Evolutionary conservation across 305 asterid species (phyloP).

Genomic region (Solanum chacoense): DNA sequence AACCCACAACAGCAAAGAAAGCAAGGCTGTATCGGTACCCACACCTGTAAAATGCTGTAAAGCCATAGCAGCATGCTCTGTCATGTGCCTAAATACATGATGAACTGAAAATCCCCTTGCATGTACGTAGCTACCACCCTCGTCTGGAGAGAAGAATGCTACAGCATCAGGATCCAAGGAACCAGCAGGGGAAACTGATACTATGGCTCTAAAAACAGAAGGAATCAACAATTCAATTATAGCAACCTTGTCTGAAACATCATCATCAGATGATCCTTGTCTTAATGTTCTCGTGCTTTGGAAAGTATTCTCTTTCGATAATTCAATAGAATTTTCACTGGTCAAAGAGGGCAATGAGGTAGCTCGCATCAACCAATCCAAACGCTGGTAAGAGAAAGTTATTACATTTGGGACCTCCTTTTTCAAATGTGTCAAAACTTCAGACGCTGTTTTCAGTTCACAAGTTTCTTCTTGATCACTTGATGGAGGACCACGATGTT

Average conservation of each 20-base stretch:
- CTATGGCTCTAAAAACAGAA: slow-evolving; percentile 63
- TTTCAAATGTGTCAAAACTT: slow-evolving; percentile 50
- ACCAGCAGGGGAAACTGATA: slow-evolving; percentile 86
- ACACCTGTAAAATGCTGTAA: slow-evolving; percentile 57
- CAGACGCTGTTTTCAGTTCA: slow-evolving; percentile 50
- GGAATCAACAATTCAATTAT: slow-evolving; percentile 74
- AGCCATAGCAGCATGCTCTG: slow-evolving; percentile 94
- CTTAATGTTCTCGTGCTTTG: slow-evolving; percentile 43
- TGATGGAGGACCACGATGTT: slow-evolving; percentile 34
- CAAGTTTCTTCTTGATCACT: slow-evolving; percentile 41
- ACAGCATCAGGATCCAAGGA: slow-evolving; percentile 76
- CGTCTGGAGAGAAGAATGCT: slow-evolving; percentile 90
- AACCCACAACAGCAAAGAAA: slow-evolving; percentile 58
- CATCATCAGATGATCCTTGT: slow-evolving; percentile 38
- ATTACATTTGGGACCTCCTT: slow-evolving; percentile 65
- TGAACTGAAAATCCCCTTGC: slow-evolving; percentile 60
- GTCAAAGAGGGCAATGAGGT: slow-evolving; percentile 46
- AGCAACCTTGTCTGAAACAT: slow-evolving; percentile 53
- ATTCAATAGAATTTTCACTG: slow-evolving; percentile 37
- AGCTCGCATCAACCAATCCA: slow-evolving; percentile 86
- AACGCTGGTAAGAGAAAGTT: slow-evolving; percentile 57
- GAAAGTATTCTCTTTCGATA: slow-evolving; percentile 49
- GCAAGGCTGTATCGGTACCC: slow-evolving; percentile 41
- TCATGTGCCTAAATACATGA: slow-evolving; percentile 60
- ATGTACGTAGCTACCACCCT: slow-evolving; percentile 92